Conservation (phyloP, 2,329 filamentous ascomycete genomes). For the Neophaeococcomyces aloes region DNA sequence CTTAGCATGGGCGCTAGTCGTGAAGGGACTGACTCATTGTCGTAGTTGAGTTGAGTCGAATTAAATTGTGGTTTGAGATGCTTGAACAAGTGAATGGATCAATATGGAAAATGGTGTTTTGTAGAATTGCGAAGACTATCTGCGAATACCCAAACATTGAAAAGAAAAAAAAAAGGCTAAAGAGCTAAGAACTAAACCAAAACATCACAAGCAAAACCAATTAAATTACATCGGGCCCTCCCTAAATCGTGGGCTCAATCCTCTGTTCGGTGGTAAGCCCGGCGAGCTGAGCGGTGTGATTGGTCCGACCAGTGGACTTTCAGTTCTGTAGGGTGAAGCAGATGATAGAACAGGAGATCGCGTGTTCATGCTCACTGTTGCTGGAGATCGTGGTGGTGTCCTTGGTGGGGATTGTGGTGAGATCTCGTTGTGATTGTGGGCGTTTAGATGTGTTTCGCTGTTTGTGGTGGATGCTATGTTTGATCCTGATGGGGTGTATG, state of each 20-base stretch:
- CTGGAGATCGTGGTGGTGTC: conserved; percentile 18
- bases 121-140: too few species aligned
- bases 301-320: conserved; percentile 1
- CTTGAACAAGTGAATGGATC: too few species aligned
- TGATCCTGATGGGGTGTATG: conserved; percentile 5
- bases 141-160: too few species aligned
- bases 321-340: conserved; percentile 10
- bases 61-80: too few species aligned
- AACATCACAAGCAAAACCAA: too few species aligned
- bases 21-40: too few species aligned
- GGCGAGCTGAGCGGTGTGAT: conserved; percentile 19
- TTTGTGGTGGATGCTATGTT: neutral
- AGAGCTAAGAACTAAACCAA: too few species aligned
- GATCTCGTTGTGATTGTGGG: conserved; percentile 11
- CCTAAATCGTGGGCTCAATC: neutral
- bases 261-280: neutral
- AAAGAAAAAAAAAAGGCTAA: too few species aligned
- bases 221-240: neutral
- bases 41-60: too few species aligned
- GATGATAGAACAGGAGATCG: conserved; percentile 15
- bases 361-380: conserved; percentile 2
- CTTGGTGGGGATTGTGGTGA: conserved; percentile 23
- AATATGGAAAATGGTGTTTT: too few species aligned
- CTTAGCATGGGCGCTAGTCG: too few species aligned
- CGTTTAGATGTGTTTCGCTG: conserved; percentile 1